phyloP scores from a whole-genome alignment of 1,284 basidiomycete genomes.

The Sporisorium reilianum region DNA sequence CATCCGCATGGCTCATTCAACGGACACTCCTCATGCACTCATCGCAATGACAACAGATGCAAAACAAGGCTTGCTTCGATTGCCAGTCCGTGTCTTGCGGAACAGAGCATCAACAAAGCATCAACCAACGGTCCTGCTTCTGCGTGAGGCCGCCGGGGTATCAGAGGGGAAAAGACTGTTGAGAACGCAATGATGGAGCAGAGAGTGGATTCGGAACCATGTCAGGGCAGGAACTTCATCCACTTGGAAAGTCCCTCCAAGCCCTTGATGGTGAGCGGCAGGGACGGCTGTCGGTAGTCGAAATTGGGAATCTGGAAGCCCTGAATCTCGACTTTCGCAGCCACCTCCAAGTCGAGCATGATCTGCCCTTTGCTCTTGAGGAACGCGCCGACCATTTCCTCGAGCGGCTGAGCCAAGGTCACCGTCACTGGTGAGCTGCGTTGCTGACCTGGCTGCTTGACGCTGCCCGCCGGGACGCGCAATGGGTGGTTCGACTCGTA shows the following conservation, averaged over 20 bases:
- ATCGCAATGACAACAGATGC: neutral
- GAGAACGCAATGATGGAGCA: neutral
- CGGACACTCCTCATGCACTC: neutral
- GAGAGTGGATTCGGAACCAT: neutral
- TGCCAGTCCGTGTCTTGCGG: neutral
- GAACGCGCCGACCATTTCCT: slow-evolving; percentile 54
- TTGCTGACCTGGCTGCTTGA: slow-evolving; percentile 36
- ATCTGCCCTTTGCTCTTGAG: slow-evolving; percentile 54
- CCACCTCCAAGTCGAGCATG: slow-evolving; percentile 56
- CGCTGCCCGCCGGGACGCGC: slow-evolving; percentile 44
- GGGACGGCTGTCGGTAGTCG: slow-evolving; percentile 50
- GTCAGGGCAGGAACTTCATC: slow-evolving; percentile 40
- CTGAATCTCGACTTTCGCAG: slow-evolving; percentile 49
- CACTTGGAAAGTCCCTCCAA: slow-evolving; percentile 50
- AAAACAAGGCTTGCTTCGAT: slow-evolving; percentile 5
- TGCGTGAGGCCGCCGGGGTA: slow-evolving; percentile 6
- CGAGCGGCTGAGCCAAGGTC: slow-evolving; percentile 51
- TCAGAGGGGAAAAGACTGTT: neutral
- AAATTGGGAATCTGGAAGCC: slow-evolving; percentile 56
- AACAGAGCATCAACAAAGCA: no score
- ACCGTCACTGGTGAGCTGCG: slow-evolving; percentile 42
- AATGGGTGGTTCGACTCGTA: slow-evolving; percentile 33
- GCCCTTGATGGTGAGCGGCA: slow-evolving; percentile 56
- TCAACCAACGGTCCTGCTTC: neutral
- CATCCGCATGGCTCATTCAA: neutral